Conservation (phyloP, 805 yeast genomes). For the Barnettozyma pratensis region DNA sequence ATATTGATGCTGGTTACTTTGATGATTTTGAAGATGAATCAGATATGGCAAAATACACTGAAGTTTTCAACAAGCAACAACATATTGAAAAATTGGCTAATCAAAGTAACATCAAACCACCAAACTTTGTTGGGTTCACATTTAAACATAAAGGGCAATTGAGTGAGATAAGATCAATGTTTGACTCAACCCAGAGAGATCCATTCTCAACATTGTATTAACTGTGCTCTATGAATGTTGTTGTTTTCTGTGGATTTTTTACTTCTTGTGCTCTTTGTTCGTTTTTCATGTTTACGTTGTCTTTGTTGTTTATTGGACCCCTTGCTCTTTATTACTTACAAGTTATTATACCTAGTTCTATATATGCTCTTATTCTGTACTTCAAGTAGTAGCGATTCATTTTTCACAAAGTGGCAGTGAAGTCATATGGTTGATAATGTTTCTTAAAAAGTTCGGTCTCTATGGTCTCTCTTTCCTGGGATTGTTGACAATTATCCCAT, state of each 20-base stretch:
- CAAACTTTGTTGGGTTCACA: constrained; percentile 91
- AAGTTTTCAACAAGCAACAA: constrained; percentile 88
- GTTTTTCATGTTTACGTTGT: background rate
- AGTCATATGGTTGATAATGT: constrained; percentile 49
- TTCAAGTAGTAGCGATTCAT: too few species aligned
- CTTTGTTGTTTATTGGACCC: background rate
- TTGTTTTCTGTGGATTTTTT: background rate
- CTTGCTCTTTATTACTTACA: too few species aligned
- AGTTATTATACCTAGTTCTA: too few species aligned
- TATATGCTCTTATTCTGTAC: too few species aligned
- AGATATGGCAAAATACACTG: constrained; percentile 96
- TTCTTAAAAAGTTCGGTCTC: constrained; percentile 63
- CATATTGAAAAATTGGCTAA: constrained; percentile 80
- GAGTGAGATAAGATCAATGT: constrained; percentile 22
- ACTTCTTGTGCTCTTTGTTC: background rate
- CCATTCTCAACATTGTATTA: constrained; percentile 27
- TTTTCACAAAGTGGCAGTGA: constrained; percentile 27
- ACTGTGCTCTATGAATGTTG: background rate
- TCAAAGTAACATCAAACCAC: constrained; percentile 48
- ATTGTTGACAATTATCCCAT: constrained; percentile 77
- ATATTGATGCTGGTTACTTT: constrained; percentile 97
- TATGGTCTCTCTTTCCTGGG: constrained; percentile 50
- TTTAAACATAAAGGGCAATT: constrained; percentile 66
- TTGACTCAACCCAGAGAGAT: constrained; percentile 19
- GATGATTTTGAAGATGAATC: constrained; percentile 96